A percentile compares a stretch with the other conserved stretches of the same genome.
Evolutionary conservation across 306 rosid genomes (phyloP).

Genomic region (Begonia masoniana): DNA sequence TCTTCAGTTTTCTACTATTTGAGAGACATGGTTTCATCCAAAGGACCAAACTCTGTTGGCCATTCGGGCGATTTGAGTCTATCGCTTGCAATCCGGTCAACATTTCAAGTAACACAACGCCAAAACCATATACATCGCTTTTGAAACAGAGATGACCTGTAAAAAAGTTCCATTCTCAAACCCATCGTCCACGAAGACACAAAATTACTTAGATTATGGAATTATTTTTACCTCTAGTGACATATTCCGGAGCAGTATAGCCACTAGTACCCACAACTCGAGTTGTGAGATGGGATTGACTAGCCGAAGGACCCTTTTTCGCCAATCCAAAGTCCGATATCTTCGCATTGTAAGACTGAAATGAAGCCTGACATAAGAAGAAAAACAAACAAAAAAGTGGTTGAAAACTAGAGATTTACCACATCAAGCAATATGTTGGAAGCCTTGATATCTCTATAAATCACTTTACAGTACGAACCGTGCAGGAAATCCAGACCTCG

Average conservation of each 20-base stretch:
- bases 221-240: slow-evolving; percentile 54
- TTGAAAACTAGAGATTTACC: not conserved
- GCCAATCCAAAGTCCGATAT: slow-evolving; percentile 96
- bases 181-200: not conserved
- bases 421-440: slow-evolving; percentile 43
- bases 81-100: slow-evolving; percentile 62
- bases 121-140: slow-evolving; percentile 91
- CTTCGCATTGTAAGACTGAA: slow-evolving; percentile 77
- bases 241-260: slow-evolving; percentile 95
- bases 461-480: slow-evolving; percentile 54
- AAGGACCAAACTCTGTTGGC: slow-evolving; percentile 48
- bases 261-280: slow-evolving; percentile 96
- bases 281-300: slow-evolving; percentile 88
- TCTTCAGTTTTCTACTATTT: slow-evolving; percentile 57
- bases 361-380: slow-evolving; percentile 1
- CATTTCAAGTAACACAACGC: slow-evolving; percentile 84
- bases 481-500: slow-evolving; percentile 72
- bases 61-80: slow-evolving; percentile 59
- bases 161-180: not conserved
- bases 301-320: slow-evolving; percentile 92
- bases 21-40: slow-evolving; percentile 72
- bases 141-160: slow-evolving; percentile 85
- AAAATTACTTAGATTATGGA: not conserved
- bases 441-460: slow-evolving; percentile 81
- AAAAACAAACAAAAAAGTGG: too few species aligned